Evolutionary conservation across 345 rosid species (phyloP), one percentile per base, ranked within the genome.

Genomic region (Streptanthus diversifolius): DNA sequence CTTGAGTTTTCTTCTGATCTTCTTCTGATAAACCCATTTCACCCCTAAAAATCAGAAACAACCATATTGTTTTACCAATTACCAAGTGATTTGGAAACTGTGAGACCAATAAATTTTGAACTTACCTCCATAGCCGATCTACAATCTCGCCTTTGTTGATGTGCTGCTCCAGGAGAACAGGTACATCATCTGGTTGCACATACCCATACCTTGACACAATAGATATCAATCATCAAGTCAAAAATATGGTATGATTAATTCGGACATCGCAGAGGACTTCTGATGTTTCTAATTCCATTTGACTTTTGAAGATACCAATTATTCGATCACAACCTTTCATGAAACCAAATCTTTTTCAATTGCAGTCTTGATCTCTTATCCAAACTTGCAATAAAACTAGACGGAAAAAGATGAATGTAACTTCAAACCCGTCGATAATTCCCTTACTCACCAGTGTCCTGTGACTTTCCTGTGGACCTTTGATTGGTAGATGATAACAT

Each of bases 21-120:
- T 89, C 96, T 81, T 83, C 90, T 15, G 89, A 77, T 48, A 90
- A 82, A 85, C 95, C 96, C 97, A 95, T 90, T 79, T 86, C 91
- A 68, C 99, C 99, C 89, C 99, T 95, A 80, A 47, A 72, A 56
- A 6, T 3, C 52, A 63, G 44, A 70, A 56, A 40, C 8, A 70
- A 63, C 43, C 63, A 63, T 63, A 14, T 25, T 27, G 44, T 18
- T 27, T 62, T 22, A 61, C 49, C 40, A 53, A 12, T 49, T 48
- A 57, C 66, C 21, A 63, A 14, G 58, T 19, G 40, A 63, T 13
- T 3, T 3, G 30, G 30, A 68, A 67, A 51, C 45, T 9, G 68
- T n/a, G 17, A 63, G 66, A 63, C 39, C 68, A 66, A 77, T 48
- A 48, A 63, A 48, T 2, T 18, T 18, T 64, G 37, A 17, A 47